These are phyloP conservation scores for Rostrohypoxylon terebratum DNA, from an alignment of 495 filamentous ascomycete genomes.

Conservation along the genomic window DNA sequence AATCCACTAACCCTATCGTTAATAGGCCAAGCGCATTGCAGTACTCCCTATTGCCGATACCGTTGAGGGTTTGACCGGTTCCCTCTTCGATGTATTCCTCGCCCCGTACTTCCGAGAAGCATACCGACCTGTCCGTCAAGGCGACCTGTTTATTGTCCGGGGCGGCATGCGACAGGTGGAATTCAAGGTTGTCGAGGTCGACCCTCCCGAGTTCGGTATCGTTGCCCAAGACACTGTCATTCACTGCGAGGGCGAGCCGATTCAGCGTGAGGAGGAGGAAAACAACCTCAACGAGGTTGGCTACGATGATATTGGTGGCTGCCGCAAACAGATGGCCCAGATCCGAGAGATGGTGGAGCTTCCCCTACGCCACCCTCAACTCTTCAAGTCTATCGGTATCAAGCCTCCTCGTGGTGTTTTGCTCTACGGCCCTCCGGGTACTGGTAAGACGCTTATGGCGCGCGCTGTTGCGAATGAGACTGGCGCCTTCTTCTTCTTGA, in stretches of 20 bases:
- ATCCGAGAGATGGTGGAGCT: conserved; percentile 98
- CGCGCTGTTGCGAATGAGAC: conserved; percentile 99
- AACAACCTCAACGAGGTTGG: conserved; percentile 99
- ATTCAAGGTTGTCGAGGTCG: conserved; percentile 99
- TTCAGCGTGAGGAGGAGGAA: conserved; percentile 98
- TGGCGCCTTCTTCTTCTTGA: conserved; percentile 98
- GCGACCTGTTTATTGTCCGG: conserved; percentile 95
- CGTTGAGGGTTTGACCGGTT: conserved; percentile 95
- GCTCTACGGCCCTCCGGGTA: conserved; percentile 97
- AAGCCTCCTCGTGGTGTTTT: conserved; percentile 99
- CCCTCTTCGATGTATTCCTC: conserved; percentile 98
- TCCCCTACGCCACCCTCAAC: conserved; percentile 93
- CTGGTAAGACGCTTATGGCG: conserved; percentile 99
- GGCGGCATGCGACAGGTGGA: conserved; percentile 99
- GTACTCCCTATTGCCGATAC: conserved; percentile 99
- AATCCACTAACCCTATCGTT: conserved; percentile 30
- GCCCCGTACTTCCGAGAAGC: conserved; percentile 99
- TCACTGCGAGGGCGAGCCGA: conserved; percentile 98
- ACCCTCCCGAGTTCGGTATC: conserved; percentile 97
- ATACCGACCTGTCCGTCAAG: conserved; percentile 95
- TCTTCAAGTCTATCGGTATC: conserved; percentile 99
- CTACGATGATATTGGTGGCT: conserved; percentile 99
- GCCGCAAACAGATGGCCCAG: conserved; percentile 99
- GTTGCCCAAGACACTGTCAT: conserved; percentile 99
- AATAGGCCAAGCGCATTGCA: conserved; percentile 95